These are phyloP conservation scores for Litsea cubeba DNA, from an alignment of 164 flowering plant species.

Conservation along the genomic window DNA sequence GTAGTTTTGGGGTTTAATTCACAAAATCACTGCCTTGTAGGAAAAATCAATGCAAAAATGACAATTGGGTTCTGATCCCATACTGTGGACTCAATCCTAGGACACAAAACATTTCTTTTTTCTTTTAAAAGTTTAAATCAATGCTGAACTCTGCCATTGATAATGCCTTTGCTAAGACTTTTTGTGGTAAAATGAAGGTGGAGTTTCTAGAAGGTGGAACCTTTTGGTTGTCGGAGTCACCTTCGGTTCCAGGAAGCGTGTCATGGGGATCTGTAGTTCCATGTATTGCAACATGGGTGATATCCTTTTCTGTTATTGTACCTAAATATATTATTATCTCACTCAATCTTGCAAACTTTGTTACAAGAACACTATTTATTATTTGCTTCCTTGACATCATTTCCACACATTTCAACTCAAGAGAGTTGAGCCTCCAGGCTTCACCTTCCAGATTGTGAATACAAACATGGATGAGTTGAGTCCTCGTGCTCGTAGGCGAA, in stretches of 20 bases:
- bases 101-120: too few species aligned
- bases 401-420: constrained; percentile 93
- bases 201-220: constrained; percentile 95
- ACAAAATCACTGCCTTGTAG: not conserved
- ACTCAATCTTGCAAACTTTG: not conserved
- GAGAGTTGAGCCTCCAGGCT: constrained; percentile 93
- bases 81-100: not conserved
- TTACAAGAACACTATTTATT: not conserved
- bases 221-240: constrained; percentile 97
- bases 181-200: constrained; percentile 45
- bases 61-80: not conserved
- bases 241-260: constrained; percentile 92
- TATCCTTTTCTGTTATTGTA: constrained; percentile 54
- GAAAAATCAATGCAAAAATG: not conserved
- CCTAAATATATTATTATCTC: not conserved
- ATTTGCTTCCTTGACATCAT: constrained; percentile 60
- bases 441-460: constrained; percentile 89
- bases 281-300: constrained; percentile 92
- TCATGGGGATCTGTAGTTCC: constrained; percentile 91
- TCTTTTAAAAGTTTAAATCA: too few species aligned
- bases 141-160: too few species aligned
- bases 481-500: constrained; percentile 90
- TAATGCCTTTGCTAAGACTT: not conserved
- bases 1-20: not conserved
- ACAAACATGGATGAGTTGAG: constrained; percentile 88